Evolutionary conservation across 2,329 filamentous ascomycete species (phyloP).

Genomic region (Calonectria leucothoes): DNA sequence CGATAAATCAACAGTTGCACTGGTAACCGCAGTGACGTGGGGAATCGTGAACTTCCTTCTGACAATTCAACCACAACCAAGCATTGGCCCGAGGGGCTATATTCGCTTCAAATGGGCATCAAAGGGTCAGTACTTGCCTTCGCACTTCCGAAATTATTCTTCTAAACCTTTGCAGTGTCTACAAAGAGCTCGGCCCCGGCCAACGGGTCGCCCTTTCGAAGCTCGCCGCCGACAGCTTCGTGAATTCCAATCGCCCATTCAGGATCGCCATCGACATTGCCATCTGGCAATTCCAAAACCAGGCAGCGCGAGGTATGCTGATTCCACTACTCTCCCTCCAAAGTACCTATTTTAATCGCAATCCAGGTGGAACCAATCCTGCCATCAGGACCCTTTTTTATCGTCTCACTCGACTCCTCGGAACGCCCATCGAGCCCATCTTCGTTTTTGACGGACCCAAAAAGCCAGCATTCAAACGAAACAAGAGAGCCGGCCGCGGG

Average conservation of each 20-base stretch:
- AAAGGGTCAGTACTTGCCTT: conserved; percentile 62
- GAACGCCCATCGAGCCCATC: conserved; percentile 83
- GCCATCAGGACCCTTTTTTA: conserved; percentile 94
- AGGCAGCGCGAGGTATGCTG: conserved; percentile 76
- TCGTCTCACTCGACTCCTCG: conserved; percentile 81
- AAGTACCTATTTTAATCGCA: conserved; percentile 20
- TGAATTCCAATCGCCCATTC: conserved; percentile 76
- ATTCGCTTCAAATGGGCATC: conserved; percentile 67
- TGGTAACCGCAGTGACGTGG: conserved; percentile 48
- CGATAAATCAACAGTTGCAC: conserved; percentile 43
- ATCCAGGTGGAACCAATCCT: conserved; percentile 82
- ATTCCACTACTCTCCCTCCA: not conserved
- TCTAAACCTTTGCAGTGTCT: conserved; percentile 70
- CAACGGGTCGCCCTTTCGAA: conserved; percentile 84
- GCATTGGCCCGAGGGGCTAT: conserved; percentile 19
- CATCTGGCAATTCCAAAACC: conserved; percentile 97
- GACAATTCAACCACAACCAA: conserved; percentile 21
- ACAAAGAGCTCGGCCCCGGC: conserved; percentile 87
- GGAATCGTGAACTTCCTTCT: conserved; percentile 32
- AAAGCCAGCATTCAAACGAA: conserved; percentile 89
- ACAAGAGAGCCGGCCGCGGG: conserved; percentile 77
- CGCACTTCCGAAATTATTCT: not conserved
- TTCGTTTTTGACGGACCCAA: conserved; percentile 92
- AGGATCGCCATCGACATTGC: conserved; percentile 93
- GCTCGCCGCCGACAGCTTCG: conserved; percentile 81